phyloP scores from a whole-genome alignment of 75 land plant genomes.

The Adiantum capillusveneris region DNA sequence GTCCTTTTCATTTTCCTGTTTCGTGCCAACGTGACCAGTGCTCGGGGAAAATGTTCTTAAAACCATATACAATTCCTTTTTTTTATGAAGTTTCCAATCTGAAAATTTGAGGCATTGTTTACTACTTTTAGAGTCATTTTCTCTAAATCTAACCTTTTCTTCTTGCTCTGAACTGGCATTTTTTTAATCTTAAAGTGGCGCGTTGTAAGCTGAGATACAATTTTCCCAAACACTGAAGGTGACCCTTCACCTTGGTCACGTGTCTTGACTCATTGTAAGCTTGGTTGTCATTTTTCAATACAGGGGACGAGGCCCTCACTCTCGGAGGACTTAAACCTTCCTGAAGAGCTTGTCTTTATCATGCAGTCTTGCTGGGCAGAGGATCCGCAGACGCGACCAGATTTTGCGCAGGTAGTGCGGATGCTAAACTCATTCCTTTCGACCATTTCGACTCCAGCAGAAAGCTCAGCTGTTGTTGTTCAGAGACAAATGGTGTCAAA shows the following conservation, averaged over 20 bases:
- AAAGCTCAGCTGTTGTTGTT: background rate
- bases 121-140: no score
- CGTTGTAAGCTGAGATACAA: no score
- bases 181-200: background rate
- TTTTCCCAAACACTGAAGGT: no score
- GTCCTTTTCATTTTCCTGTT: no score
- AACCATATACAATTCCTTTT: no score
- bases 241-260: no score
- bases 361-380: conserved; percentile 94
- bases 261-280: background rate
- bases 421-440: conserved; percentile 70
- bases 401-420: conserved; percentile 73
- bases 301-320: conserved; percentile 45
- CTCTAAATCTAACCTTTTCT: background rate
- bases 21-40: no score
- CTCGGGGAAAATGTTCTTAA: no score
- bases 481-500: background rate
- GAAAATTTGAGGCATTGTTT: no score
- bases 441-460: conserved; percentile 36
- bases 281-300: background rate
- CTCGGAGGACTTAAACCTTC: conserved; percentile 38
- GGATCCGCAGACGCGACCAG: conserved; percentile 76
- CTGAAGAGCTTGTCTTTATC: conserved; percentile 65
- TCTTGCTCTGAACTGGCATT: background rate
- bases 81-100: no score